Conservation (phyloP, 2,329 filamentous ascomycete genomes). For the Madurella mycetomatis region DNA sequence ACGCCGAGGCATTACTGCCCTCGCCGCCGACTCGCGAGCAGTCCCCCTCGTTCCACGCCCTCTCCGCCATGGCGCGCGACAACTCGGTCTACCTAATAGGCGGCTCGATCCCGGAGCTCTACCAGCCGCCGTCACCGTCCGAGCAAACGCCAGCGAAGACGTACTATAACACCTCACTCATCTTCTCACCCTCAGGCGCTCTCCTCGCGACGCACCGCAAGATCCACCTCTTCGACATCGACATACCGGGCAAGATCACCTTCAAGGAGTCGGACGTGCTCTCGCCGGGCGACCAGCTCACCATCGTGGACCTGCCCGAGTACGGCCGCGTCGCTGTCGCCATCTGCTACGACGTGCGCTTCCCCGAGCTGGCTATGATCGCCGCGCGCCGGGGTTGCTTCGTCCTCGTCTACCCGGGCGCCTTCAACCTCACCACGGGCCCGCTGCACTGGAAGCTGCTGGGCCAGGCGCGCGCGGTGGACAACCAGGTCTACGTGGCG, state of each 20-base stretch:
- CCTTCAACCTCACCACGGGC: slow-evolving; percentile 93
- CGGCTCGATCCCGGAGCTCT: slow-evolving; percentile 83
- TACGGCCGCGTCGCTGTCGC: slow-evolving; percentile 84
- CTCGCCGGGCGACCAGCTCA: slow-evolving; percentile 77
- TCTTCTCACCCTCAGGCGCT: slow-evolving; percentile 73
- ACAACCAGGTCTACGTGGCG: slow-evolving; percentile 92
- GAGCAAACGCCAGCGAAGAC: slow-evolving; percentile 43
- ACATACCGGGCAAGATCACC: slow-evolving; percentile 89
- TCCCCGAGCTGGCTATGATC: slow-evolving; percentile 88
- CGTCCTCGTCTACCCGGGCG: slow-evolving; percentile 86
- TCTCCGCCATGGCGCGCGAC: slow-evolving; percentile 74
- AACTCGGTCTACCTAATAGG: slow-evolving; percentile 78
- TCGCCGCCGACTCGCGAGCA: slow-evolving; percentile 65
- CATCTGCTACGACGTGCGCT: slow-evolving; percentile 97
- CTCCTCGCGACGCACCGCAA: slow-evolving; percentile 88
- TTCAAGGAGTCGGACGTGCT: slow-evolving; percentile 91
- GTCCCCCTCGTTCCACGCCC: slow-evolving; percentile 80
- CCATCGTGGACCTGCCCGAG: slow-evolving; percentile 78
- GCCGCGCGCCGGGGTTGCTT: slow-evolving; percentile 85
- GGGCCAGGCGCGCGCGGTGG: slow-evolving; percentile 76
- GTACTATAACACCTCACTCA: slow-evolving; percentile 87
- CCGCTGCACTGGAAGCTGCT: slow-evolving; percentile 86
- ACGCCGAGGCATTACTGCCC: slow-evolving; percentile 81
- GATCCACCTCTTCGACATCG: slow-evolving; percentile 94
- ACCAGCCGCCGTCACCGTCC: slow-evolving; percentile 33